Base-by-base conservation (phyloP, 1,284 basidiomycete genomes). In the Stygiomarasmius scandens region DNA sequence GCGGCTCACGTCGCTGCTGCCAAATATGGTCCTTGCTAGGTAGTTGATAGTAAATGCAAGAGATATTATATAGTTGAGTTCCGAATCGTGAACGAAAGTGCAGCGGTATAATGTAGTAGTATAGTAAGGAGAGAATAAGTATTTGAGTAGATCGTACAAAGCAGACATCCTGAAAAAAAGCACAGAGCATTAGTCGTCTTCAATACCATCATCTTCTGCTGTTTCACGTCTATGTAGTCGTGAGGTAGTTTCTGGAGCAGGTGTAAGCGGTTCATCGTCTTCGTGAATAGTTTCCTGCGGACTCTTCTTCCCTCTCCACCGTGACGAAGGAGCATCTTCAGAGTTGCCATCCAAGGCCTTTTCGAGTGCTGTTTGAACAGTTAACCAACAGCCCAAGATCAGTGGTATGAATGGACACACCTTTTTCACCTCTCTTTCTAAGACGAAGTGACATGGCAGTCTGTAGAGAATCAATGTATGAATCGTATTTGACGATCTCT, bases 401-500 rank as follows among this genome's bases (percentile, higher is more conserved):
- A 54, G 27, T 6, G 10, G 49, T 32, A 11, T 12, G 12, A 32
- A 32, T 32, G 36, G 5, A 59, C 66, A 6, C 47, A 77, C 80
- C 80, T 77, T 92, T 93, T 73, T 95, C 92, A 24, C 92, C 93
- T 56, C 92, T 84, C 69, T 87, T 92, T 76, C 92, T 92, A 57
- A 95, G 74, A 48, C 93, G 85, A 41, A 95, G 80, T 6, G 77
- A 75, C 83, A 96, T 95, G 23, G 90, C 94, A 16, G 79, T 74
- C 67, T 89, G 84, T 25, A 99, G 78, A 6, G 92, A 91, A 61
- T 97, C 94, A 58, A 95, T 88, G 72, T 99, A 99, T n/a, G 90
- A 91, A 54, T 94, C 88, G 73, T 97, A 99, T 71, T 98, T 98
- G 70, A 95, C 91, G 50, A 95, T 92, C 74, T 99, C 96, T 14